Conservation (phyloP, 208 protist genomes). For the Wallacemonas collosoma region DNA sequence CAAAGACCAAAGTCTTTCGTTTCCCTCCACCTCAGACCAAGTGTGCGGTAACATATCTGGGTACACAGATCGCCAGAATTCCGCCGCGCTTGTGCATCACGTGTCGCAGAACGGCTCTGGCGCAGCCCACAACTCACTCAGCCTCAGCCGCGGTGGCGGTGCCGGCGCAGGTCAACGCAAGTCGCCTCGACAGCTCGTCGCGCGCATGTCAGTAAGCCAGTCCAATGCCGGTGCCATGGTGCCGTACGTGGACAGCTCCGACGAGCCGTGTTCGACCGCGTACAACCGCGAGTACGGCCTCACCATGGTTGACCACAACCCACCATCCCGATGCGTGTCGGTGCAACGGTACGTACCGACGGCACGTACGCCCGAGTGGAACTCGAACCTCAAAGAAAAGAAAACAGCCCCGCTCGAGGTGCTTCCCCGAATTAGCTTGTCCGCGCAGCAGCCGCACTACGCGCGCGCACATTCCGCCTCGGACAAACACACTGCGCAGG, state of each 20-base stretch:
- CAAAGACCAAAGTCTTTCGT: slow-evolving; percentile 5
- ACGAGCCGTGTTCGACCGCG: slow-evolving; percentile 8
- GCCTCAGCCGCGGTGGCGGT: background rate
- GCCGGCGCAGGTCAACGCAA: background rate
- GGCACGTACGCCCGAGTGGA: slow-evolving; percentile 26
- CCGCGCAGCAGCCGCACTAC: slow-evolving; percentile 5
- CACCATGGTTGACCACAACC: slow-evolving; percentile 20
- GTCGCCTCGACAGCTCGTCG: background rate
- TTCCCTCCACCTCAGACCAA: slow-evolving; percentile 13
- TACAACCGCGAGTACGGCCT: slow-evolving; percentile 43
- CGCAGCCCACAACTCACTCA: background rate
- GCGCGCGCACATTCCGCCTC: slow-evolving; percentile 1
- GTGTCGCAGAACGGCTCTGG: background rate
- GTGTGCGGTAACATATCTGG: background rate
- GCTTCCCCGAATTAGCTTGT: slow-evolving; percentile 33
- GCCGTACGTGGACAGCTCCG: slow-evolving; percentile 13
- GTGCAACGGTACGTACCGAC: slow-evolving; percentile 26
- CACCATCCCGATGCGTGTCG: slow-evolving; percentile 19
- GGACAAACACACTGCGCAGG: too few species aligned
- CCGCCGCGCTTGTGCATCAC: background rate
- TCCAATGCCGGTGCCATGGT: slow-evolving; percentile 13
- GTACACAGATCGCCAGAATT: background rate
- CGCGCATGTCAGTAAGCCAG: slow-evolving; percentile 12
- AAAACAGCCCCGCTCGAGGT: slow-evolving; percentile 28
- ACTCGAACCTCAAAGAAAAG: slow-evolving; percentile 25